Base-by-base conservation (phyloP, 345 rosid species). In the Populus pruinosa region DNA sequence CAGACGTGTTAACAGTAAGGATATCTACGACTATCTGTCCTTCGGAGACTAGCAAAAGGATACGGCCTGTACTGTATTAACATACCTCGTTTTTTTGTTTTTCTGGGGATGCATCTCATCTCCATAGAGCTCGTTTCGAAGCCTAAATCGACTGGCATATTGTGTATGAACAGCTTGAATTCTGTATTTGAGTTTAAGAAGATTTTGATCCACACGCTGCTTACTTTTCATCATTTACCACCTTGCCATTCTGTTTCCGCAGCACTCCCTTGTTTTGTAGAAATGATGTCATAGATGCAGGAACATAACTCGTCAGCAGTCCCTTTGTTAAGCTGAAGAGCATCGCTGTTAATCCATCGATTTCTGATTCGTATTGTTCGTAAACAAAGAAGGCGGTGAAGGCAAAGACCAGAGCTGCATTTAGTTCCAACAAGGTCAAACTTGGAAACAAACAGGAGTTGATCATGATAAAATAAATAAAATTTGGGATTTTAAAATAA, bases 371-470 rank as follows among this genome's bases (percentile, higher is more conserved):
- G 41, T 92, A 88, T 88, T 93, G 98, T 85, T 95, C 96, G 63
- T 92, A 92, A 66, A 88, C 71, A 75, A 91, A 92, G 89, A 93
- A 93, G 67, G 81, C 90, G 2, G 97, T 95, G 84, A 93, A 93
- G 20, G 87, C 80, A 71, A 89, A 82, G 27, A 88, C 85, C 75
- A 95, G 81, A 18, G 82, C 99, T 95, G 93, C 90, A 82, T 79
- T 79, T 6, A 74, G 74, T 64, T 72, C 35, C 3, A 50, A 56
- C 25, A 77, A 69, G n/a, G 80, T 85, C 73, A 80, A 73, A 80
- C 29, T 23, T 39, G 56, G n/a, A 53, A 53, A 73, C 27, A 21
- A 56, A 50, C 20, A 50, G 0, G 21, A 47, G 21, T 50, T 50
- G 55, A 50, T 50, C 73, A 49, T n/a, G 49, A 44, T 68, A 31